A percentile compares a stretch with the other conserved stretches of the same genome.
These are phyloP conservation scores for Rhytidiadelphus loreus DNA, from an alignment of 225 moss, liverwort and hornwort genomes.

Conservation along the genomic window DNA sequence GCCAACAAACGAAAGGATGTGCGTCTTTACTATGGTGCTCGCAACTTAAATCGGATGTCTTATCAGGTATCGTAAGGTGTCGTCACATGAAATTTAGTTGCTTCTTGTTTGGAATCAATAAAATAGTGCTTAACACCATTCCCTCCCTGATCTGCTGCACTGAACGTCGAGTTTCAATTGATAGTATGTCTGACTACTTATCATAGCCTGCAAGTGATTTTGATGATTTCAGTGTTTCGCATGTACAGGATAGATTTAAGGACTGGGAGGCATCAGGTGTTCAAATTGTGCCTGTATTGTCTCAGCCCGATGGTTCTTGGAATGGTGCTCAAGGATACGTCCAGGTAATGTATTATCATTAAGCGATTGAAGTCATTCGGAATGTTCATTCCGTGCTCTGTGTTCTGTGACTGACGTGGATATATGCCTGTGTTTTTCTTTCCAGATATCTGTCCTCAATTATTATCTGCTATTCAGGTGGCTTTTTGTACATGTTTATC, in stretches of 20 bases:
- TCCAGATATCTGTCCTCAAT: background rate
- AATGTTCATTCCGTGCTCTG: background rate
- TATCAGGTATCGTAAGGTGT: conserved; percentile 53
- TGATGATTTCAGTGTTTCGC: background rate
- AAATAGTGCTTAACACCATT: background rate
- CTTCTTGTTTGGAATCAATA: background rate
- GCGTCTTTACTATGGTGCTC: conserved; percentile 87
- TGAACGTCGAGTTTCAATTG: background rate
- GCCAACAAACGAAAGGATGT: conserved; percentile 70
- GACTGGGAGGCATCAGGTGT: conserved; percentile 90
- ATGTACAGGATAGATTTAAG: conserved; percentile 50
- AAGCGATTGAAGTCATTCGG: background rate
- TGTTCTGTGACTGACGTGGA: background rate
- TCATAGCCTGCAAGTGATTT: background rate
- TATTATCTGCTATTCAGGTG: background rate
- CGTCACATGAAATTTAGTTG: background rate
- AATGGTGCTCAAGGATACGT: conserved; percentile 68
- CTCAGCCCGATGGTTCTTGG: conserved; percentile 72
- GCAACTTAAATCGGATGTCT: conserved; percentile 84
- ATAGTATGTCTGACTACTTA: background rate
- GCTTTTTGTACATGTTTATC: background rate
- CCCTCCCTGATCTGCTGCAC: background rate
- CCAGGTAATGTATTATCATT: conserved; percentile 34
- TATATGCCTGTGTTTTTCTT: background rate
- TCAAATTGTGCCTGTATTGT: conserved; percentile 80